Evolutionary conservation across 169 alveolate genomes (phyloP).

Genomic region (Cryptosporidium xiaoi): DNA sequence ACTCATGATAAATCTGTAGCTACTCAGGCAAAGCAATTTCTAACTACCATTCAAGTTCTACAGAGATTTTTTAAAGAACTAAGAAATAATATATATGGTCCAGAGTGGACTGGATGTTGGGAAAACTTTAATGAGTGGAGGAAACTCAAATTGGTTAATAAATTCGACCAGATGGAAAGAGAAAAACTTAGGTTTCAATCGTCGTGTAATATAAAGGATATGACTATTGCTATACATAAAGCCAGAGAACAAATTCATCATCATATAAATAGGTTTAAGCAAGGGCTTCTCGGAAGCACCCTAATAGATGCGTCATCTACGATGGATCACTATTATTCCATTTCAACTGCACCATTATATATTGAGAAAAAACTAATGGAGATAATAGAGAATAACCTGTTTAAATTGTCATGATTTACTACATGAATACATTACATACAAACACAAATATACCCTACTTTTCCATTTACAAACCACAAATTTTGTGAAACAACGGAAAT

Average conservation of each 20-base stretch:
- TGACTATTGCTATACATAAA: conserved; percentile 73
- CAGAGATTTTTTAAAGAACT: conserved; percentile 63
- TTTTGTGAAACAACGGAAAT: too few species aligned
- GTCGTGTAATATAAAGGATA: conserved; percentile 66
- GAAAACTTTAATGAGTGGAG: conserved; percentile 65
- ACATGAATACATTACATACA: too few species aligned
- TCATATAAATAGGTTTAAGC: conserved; percentile 36
- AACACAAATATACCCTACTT: too few species aligned
- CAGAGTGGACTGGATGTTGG: conserved; percentile 71
- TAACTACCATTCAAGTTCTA: conserved; percentile 46
- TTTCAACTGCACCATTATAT: conserved; percentile 72
- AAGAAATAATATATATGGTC: conserved; percentile 54
- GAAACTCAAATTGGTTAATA: conserved; percentile 38
- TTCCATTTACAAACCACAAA: too few species aligned
- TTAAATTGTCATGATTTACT: conserved; percentile 16
- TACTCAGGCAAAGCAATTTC: conserved; percentile 54
- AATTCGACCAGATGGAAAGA: conserved; percentile 31
- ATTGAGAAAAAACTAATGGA: conserved; percentile 44
- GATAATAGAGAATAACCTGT: conserved; percentile 38
- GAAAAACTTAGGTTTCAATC: conserved; percentile 29
- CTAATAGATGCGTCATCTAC: conserved; percentile 52
- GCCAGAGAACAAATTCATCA: conserved; percentile 75
- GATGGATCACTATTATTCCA: conserved; percentile 62
- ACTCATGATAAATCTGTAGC: conserved; percentile 62
- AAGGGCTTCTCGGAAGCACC: conserved; percentile 61